phyloP scores from a whole-genome alignment of 441 rosid species.

The Viola pubescens region DNA sequence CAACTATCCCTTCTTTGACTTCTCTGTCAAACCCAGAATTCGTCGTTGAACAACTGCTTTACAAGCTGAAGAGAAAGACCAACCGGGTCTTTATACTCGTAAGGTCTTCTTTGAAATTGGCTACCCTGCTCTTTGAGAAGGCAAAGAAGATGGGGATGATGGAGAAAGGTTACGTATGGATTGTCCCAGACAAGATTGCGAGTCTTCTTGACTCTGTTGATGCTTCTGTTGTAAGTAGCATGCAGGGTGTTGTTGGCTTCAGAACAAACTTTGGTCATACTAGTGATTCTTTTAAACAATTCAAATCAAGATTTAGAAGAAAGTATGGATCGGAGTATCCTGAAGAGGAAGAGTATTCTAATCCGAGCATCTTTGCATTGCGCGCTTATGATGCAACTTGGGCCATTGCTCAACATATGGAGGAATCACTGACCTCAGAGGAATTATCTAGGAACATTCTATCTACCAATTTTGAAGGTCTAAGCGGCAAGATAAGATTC shows the following conservation, averaged over 20 bases:
- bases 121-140: slow-evolving; percentile 20
- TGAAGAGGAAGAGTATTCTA: slow-evolving; percentile 19
- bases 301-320: slow-evolving; percentile 19
- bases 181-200: slow-evolving; percentile 20
- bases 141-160: slow-evolving; percentile 28
- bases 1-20: slow-evolving; percentile 16
- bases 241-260: slow-evolving; percentile 29
- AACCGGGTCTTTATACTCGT: slow-evolving; percentile 21
- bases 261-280: slow-evolving; percentile 11
- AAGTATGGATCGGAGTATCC: slow-evolving; percentile 14
- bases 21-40: slow-evolving; percentile 5
- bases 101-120: slow-evolving; percentile 17
- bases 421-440: slow-evolving; percentile 6
- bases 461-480: slow-evolving; percentile 22
- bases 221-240: slow-evolving; percentile 12
- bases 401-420: slow-evolving; percentile 17
- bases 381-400: slow-evolving; percentile 27
- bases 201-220: slow-evolving; percentile 23
- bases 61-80: slow-evolving; percentile 16
- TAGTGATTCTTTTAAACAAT: slow-evolving; percentile 8
- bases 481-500: slow-evolving; percentile 22
- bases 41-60: slow-evolving; percentile 12
- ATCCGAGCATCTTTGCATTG: slow-evolving; percentile 24
- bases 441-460: slow-evolving; percentile 3
- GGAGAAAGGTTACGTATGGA: slow-evolving; percentile 29